Evolutionary conservation across 805 yeast genomes (phyloP).

Genomic region (Kluyveromyces siamensis): DNA sequence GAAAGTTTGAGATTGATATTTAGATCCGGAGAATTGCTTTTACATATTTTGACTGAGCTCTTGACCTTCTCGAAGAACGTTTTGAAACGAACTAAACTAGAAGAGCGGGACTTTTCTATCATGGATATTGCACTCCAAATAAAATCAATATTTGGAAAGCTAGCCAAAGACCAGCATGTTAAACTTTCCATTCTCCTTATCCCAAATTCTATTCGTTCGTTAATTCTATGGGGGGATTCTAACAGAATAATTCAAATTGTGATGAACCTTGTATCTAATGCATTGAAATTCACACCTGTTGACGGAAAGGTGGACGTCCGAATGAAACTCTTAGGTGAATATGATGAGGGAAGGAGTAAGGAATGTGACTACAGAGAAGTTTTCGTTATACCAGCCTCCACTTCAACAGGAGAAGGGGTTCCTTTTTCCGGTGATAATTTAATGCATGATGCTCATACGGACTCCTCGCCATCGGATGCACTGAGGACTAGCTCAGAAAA

Average conservation of each 20-base stretch:
- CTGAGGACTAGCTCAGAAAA: neutral
- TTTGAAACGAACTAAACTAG: slow-evolving; percentile 71
- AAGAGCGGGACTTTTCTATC: slow-evolving; percentile 71
- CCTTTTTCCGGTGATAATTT: slow-evolving; percentile 1
- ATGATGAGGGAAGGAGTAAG: slow-evolving; percentile 46
- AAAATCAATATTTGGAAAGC: slow-evolving; percentile 72
- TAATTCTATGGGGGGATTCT: slow-evolving; percentile 77
- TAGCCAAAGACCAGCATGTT: slow-evolving; percentile 71
- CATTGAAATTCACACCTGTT: slow-evolving; percentile 85
- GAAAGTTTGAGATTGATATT: slow-evolving; percentile 74
- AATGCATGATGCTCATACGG: slow-evolving; percentile 6
- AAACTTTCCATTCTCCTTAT: slow-evolving; percentile 50
- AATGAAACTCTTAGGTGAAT: slow-evolving; percentile 60
- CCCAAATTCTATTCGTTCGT: slow-evolving; percentile 52
- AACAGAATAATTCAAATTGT: slow-evolving; percentile 85
- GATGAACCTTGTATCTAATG: slow-evolving; percentile 86
- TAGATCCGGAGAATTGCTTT: slow-evolving; percentile 80
- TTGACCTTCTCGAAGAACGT: slow-evolving; percentile 88
- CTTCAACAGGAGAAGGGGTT: slow-evolving; percentile 9
- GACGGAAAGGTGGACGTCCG: slow-evolving; percentile 70
- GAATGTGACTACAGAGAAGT: slow-evolving; percentile 37
- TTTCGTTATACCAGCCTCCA: slow-evolving; percentile 29
- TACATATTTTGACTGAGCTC: slow-evolving; percentile 85
- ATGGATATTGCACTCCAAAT: slow-evolving; percentile 79
- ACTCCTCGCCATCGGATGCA: neutral